Evolutionary conservation across 257 asterid genomes (phyloP).

Genomic region (Striga asiatica): DNA sequence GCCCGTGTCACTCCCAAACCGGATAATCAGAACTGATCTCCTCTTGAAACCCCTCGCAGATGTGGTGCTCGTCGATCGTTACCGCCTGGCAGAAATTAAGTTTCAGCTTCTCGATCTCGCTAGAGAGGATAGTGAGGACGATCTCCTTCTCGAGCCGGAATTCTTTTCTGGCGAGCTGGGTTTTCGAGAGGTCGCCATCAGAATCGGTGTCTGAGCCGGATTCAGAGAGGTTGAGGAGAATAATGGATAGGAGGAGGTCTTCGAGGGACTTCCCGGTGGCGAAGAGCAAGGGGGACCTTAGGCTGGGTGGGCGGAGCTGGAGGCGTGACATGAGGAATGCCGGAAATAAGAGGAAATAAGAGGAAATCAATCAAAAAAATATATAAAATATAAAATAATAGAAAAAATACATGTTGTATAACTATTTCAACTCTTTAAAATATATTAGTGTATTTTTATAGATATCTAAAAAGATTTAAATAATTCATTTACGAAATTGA

Average conservation of each 20-base stretch:
- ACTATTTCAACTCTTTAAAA: no score
- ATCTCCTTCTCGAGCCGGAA: constrained; percentile 58
- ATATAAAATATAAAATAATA: no score
- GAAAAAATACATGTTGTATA: no score
- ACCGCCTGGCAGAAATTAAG: constrained; percentile 77
- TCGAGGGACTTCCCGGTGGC: constrained; percentile 39
- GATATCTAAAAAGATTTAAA: no score
- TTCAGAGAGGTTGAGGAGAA: constrained; percentile 24
- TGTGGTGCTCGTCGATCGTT: constrained; percentile 41
- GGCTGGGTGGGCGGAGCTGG: constrained; percentile 31
- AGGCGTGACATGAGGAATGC: constrained; percentile 54
- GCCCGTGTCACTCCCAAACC: constrained; percentile 90
- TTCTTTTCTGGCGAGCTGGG: constrained; percentile 54
- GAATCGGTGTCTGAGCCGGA: constrained; percentile 26
- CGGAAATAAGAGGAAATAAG: no score
- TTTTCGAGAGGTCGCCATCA: constrained; percentile 38
- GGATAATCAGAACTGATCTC: constrained; percentile 51
- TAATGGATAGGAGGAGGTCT: constrained; percentile 46
- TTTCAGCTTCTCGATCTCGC: constrained; percentile 43
- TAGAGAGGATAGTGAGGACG: constrained; percentile 36
- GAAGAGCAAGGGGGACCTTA: constrained; percentile 21
- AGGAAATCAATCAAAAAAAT: no score
- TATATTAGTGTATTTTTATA: no score
- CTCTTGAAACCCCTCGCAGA: no score
- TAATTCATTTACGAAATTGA: no score